phyloP scores from a whole-genome alignment of 2,329 filamentous ascomycete species.

The Chrysosporium queenslandicum region DNA sequence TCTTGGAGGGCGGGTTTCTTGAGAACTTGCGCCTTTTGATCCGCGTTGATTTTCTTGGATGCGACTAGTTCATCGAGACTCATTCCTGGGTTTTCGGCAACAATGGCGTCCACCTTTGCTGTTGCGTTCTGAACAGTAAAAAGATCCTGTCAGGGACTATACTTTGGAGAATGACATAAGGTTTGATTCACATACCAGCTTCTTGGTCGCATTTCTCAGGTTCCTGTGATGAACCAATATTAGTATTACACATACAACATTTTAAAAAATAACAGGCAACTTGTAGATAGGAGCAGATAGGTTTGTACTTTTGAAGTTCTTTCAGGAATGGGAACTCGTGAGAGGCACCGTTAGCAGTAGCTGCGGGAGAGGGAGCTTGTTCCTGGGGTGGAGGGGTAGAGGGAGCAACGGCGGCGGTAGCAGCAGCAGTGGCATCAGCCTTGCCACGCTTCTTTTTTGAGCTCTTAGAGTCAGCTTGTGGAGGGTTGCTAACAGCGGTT shows the following conservation, averaged over 20 bases:
- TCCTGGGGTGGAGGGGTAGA: slow-evolving; percentile 29
- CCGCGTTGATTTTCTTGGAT: slow-evolving; percentile 53
- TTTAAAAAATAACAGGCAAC: not conserved
- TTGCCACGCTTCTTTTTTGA: slow-evolving; percentile 54
- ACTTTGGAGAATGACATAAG: no score
- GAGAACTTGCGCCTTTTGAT: slow-evolving; percentile 53
- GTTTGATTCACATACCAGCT: slow-evolving; percentile 79
- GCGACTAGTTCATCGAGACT: slow-evolving; percentile 54
- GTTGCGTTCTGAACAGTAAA: slow-evolving; percentile 41
- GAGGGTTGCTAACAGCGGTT: slow-evolving; percentile 52
- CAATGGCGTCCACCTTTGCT: slow-evolving; percentile 50
- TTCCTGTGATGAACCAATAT: slow-evolving; percentile 46
- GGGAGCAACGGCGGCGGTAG: slow-evolving; percentile 41
- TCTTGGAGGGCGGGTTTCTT: slow-evolving; percentile 54
- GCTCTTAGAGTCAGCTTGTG: slow-evolving; percentile 55
- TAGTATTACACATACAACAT: slow-evolving; percentile 16
- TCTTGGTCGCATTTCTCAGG: slow-evolving; percentile 88
- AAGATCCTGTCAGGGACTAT: not conserved
- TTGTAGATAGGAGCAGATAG: not conserved
- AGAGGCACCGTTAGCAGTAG: slow-evolving; percentile 48
- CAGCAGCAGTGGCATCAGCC: slow-evolving; percentile 42
- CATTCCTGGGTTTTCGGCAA: slow-evolving; percentile 50
- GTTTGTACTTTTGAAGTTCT: slow-evolving; percentile 75
- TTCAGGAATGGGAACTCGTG: slow-evolving; percentile 71
- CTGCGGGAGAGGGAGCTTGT: slow-evolving; percentile 46